Percentiles rank a stretch among this genome's conserved stretches.
phyloP scores from a whole-genome alignment of 192 early-diverging fungal genomes.

The Lobosporangium transversale region DNA sequence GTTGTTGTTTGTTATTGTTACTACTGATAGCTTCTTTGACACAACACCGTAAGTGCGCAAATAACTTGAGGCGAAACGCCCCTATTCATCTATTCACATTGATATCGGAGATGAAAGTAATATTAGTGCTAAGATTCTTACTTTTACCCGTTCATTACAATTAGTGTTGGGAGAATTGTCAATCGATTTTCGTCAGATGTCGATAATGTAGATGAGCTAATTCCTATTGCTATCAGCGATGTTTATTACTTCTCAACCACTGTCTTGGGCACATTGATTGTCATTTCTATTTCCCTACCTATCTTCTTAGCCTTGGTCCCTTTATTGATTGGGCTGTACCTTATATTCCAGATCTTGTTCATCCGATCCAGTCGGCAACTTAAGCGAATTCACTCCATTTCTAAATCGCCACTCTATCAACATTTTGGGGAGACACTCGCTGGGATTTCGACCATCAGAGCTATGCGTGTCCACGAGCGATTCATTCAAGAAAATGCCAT shows the following conservation, averaged over 20 bases:
- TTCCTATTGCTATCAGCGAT: slow-evolving; percentile 61
- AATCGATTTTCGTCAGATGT: slow-evolving; percentile 92
- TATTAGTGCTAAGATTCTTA: no score
- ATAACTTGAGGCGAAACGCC: background rate
- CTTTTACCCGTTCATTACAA: no score
- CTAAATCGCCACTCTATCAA: slow-evolving; percentile 81
- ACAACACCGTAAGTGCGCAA: slow-evolving; percentile 62
- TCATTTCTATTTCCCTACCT: slow-evolving; percentile 71
- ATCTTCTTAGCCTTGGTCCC: slow-evolving; percentile 74
- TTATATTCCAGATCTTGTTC: slow-evolving; percentile 73
- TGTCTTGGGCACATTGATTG: slow-evolving; percentile 65
- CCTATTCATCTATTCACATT: no score
- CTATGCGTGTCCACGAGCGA: slow-evolving; percentile 74
- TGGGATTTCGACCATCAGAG: slow-evolving; percentile 86
- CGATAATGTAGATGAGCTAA: slow-evolving; percentile 73
- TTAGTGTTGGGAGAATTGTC: slow-evolving; percentile 56
- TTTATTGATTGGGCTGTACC: slow-evolving; percentile 74
- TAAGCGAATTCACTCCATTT: slow-evolving; percentile 83
- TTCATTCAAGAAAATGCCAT: slow-evolving; percentile 73
- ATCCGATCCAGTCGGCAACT: slow-evolving; percentile 79
- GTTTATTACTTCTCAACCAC: slow-evolving; percentile 58
- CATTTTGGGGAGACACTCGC: slow-evolving; percentile 80
- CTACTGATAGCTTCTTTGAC: slow-evolving; percentile 65
- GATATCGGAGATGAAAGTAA: no score
- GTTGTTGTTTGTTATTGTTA: slow-evolving; percentile 59